A percentile compares a stretch with the other conserved stretches of the same genome.
These are phyloP conservation scores for Physcia stellaris DNA, from an alignment of 495 filamentous ascomycete genomes.

Conservation along the genomic window DNA sequence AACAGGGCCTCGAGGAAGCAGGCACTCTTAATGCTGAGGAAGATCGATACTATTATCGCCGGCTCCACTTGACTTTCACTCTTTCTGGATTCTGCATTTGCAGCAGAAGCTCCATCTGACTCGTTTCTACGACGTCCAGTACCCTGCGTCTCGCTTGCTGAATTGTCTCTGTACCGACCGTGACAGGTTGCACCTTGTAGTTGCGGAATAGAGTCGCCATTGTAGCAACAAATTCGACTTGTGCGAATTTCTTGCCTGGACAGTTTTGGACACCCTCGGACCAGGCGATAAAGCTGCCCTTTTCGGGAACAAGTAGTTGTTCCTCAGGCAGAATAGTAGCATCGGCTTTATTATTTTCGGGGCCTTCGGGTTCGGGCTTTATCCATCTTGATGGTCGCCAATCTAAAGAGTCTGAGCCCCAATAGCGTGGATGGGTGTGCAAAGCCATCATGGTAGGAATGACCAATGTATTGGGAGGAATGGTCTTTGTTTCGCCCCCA, in stretches of 20 bases:
- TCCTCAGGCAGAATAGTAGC: slow-evolving; percentile 8
- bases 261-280: slow-evolving; percentile 25
- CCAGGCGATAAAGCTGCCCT: slow-evolving; percentile 23
- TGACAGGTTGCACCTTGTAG: slow-evolving; percentile 19
- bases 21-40: too few species aligned
- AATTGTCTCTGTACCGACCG: slow-evolving; percentile 13
- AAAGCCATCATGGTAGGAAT: background rate
- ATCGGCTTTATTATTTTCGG: background rate
- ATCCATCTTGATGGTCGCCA: slow-evolving; percentile 7
- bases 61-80: slow-evolving; percentile 10
- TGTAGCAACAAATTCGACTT: slow-evolving; percentile 29
- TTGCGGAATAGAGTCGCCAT: slow-evolving; percentile 22
- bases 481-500: slow-evolving; percentile 7
- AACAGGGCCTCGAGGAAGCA: too few species aligned
- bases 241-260: slow-evolving; percentile 26
- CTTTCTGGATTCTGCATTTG: slow-evolving; percentile 27
- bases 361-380: too few species aligned
- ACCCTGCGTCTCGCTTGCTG: slow-evolving; percentile 19
- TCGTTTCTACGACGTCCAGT: slow-evolving; percentile 19
- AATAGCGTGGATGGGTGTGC: slow-evolving; percentile 7
- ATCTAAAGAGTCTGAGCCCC: slow-evolving; percentile 4
- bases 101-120: slow-evolving; percentile 19
- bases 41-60: too few species aligned
- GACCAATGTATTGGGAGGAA: slow-evolving; percentile 17
- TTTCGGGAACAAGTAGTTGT: slow-evolving; percentile 10